Base-by-base conservation (phyloP, 345 rosid species). In the Camelina laxa region DNA sequence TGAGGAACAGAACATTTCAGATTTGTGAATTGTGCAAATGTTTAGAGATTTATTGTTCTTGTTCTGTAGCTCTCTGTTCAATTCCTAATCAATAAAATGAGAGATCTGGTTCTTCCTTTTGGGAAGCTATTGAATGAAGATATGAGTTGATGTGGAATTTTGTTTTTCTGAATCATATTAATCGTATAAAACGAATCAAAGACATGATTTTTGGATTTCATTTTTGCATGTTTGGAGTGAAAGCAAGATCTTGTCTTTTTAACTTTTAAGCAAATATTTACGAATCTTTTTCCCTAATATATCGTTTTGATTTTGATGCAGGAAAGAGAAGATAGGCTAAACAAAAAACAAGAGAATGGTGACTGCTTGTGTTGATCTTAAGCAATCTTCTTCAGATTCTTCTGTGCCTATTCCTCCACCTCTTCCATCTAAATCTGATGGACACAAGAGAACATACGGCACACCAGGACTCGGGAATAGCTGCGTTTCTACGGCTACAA, bases 341-440 rank as follows among this genome's bases (percentile, higher is more conserved):
- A 31, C 6, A 31, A 6, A 7, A 6, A 31, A 0, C n/a, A 38
- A 42, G 22, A 66, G 14, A 64, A 77, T 77, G 80, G 76, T 77
- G 72, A 77, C n/a, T 13, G 33, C 33, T 71, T 39, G 76, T 63
- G 62, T 58, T 50, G 51, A 65, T 70, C 72, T 45, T 70, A 48
- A 48, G 1, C 60, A 63, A 60, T 60, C 74, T n/a, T 44, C 79
- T 51, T 27, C 15, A 41, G 56, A 66, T 30, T 91, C 96, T 1
- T 88, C 91, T 2, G 76, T 35, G 7, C 87, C 94, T 53, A 88
- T 91, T 19, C 90, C 94, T 19, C 73, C 86, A 54, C 91, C 91
- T 17, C 33, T 22, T 72, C 79, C 80, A 60, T 19, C 80, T 38
- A 81, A 60, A 35, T 75, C 70, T 10, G 33, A 73, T 73, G 35